Evolutionary conservation across 306 rosid genomes (phyloP), one percentile per base, ranked within the genome.

Genomic region (Fragaria nilgerrensis): DNA sequence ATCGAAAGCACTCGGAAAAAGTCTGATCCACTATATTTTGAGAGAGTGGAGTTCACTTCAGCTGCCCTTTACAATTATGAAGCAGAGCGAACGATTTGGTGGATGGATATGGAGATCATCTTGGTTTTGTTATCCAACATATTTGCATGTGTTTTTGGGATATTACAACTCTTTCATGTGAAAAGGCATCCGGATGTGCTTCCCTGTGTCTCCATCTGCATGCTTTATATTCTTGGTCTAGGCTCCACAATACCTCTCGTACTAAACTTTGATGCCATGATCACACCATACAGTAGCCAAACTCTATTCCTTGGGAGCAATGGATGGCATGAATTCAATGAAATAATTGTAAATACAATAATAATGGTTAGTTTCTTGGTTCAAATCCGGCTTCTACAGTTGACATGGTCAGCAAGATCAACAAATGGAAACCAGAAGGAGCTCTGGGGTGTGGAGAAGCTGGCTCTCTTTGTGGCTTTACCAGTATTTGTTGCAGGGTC

Each of bases 41-140:
- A 68, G 29, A 4, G 20, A 17, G 52, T 82, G 64, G 79, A 72
- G 25, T 25, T 90, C 9, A 34, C 72, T 25, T 79, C 95, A 16
- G 9, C 49, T 64, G 37, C 74, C 56, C 68, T 20, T 69, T 75
- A 79, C 81, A 2, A 0, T 4, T 70, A 29, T 29, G 39, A 2
- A 20, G 87, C 72, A 12, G 12, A 1, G 15, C 19, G 61, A 32
- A 50, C 85, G 65, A 82, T 84, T 73, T 68, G 84, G 88, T 81
- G 95, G 74, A 83, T 83, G 85, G 88, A 86, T 71, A 72, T 80
- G 76, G 92, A 90, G 84, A 72, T 85, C 47, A 67, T 72, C 70
- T 75, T 90, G 88, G 88, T 77, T 77, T 71, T 84, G 59, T 70
- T 80, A 82, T 86, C 90, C 47, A 81, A 82, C 45, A 81, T 89